These are phyloP conservation scores for Fragilaria radians DNA, from an alignment of 108 stramenopile species.

Conservation along the genomic window DNA sequence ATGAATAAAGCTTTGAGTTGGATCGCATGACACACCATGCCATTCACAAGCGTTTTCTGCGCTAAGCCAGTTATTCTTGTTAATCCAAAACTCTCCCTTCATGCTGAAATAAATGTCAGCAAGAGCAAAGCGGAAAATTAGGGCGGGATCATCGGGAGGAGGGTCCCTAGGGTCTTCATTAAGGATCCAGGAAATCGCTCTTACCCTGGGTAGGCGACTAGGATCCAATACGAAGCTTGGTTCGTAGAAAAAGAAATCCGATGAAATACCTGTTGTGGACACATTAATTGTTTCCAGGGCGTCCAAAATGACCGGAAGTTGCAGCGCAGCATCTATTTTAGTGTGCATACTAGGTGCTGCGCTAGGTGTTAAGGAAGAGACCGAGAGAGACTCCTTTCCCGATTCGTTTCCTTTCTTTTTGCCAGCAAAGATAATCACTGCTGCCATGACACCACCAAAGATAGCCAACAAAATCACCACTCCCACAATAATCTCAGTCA, in stretches of 20 bases:
- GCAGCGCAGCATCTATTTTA: neutral
- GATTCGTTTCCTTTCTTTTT: neutral
- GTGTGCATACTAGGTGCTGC: neutral
- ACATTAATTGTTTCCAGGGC: neutral
- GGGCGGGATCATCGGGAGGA: neutral
- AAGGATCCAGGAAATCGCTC: slow-evolving; percentile 17
- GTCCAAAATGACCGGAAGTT: neutral
- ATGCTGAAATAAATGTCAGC: slow-evolving; percentile 43
- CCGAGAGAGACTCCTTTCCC: neutral
- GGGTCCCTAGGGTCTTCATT: slow-evolving; percentile 1
- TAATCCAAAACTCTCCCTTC: slow-evolving; percentile 28
- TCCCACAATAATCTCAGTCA: neutral
- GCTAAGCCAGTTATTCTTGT: slow-evolving; percentile 36
- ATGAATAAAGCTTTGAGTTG: neutral
- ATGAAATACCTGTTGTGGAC: neutral
- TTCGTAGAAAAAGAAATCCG: neutral
- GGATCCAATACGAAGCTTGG: neutral
- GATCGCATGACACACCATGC: slow-evolving; percentile 23
- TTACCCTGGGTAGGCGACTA: neutral
- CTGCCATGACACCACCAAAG: slow-evolving; percentile 3
- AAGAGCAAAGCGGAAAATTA: slow-evolving; percentile 31
- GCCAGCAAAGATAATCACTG: neutral
- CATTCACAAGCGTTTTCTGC: slow-evolving; percentile 39
- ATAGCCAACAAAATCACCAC: neutral
- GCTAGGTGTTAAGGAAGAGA: neutral